A percentile compares a stretch with the other conserved stretches of the same genome.
Evolutionary conservation across 1,284 basidiomycete species (phyloP).

Genomic region (Dichomitus squalens): DNA sequence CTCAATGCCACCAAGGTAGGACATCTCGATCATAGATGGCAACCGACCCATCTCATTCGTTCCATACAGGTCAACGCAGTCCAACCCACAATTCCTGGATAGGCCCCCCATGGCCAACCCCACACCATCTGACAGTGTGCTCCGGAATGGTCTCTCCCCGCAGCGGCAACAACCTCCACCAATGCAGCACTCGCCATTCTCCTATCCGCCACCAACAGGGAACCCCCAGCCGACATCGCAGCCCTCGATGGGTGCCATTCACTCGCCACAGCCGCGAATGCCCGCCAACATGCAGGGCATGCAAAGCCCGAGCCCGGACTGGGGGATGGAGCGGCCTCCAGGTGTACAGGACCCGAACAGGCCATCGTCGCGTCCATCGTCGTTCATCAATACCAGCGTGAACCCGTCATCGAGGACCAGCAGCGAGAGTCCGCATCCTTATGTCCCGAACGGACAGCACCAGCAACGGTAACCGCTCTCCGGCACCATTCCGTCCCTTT

Average conservation of each 20-base stretch:
- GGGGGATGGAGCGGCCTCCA: slow-evolving; percentile 49
- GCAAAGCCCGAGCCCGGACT: slow-evolving; percentile 51
- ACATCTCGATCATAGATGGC: not conserved
- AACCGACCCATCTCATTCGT: not conserved
- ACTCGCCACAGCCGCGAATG: slow-evolving; percentile 41
- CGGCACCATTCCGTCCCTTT: slow-evolving; percentile 30
- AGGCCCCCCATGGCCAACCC: slow-evolving; percentile 37
- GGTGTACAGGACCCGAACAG: slow-evolving; percentile 40
- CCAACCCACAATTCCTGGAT: slow-evolving; percentile 37
- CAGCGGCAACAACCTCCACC: slow-evolving; percentile 43
- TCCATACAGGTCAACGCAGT: slow-evolving; percentile 26
- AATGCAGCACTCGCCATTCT: slow-evolving; percentile 44
- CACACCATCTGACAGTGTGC: slow-evolving; percentile 40
- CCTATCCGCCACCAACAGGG: slow-evolving; percentile 41
- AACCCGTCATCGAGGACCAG: slow-evolving; percentile 40
- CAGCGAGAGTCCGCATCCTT: slow-evolving; percentile 46
- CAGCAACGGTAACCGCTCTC: slow-evolving; percentile 50
- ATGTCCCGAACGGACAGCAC: slow-evolving; percentile 47
- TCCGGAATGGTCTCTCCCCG: slow-evolving; percentile 42
- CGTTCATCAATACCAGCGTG: slow-evolving; percentile 40
- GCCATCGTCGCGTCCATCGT: slow-evolving; percentile 54
- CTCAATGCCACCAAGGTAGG: slow-evolving; percentile 33
- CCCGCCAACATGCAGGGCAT: slow-evolving; percentile 33
- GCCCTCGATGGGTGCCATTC: slow-evolving; percentile 42
- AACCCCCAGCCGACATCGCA: slow-evolving; percentile 44